Evolutionary conservation across 2,329 filamentous ascomycete genomes (phyloP).

Genomic region (Exophiala calicioides): DNA sequence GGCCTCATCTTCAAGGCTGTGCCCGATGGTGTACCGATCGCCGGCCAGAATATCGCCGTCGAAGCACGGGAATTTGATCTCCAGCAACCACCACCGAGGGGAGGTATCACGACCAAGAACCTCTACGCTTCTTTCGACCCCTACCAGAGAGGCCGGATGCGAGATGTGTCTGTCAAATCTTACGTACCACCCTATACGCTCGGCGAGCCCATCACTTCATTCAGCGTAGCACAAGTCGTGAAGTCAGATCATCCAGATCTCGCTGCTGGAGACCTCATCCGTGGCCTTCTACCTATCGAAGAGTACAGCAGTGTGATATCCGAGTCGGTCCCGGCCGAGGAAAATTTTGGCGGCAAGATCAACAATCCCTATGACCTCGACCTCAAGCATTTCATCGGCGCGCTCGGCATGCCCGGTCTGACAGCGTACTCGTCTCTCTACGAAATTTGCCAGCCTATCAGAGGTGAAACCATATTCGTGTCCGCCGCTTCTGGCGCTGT

Average conservation of each 20-base stretch:
- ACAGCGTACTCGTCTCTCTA: conserved; percentile 75
- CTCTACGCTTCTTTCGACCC: conserved; percentile 73
- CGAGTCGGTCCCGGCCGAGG: neutral
- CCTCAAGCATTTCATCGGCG: conserved; percentile 65
- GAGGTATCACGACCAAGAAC: conserved; percentile 65
- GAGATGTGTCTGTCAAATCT: conserved; percentile 62
- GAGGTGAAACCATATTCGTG: conserved; percentile 80
- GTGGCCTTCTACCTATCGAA: conserved; percentile 61
- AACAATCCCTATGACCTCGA: conserved; percentile 31
- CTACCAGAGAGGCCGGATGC: conserved; percentile 74
- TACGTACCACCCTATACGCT: conserved; percentile 66
- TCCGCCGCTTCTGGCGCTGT: conserved; percentile 79
- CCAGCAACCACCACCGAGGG: conserved; percentile 51
- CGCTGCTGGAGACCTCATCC: conserved; percentile 63
- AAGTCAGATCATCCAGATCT: conserved; percentile 68
- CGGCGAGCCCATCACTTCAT: conserved; percentile 64
- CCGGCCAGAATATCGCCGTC: conserved; percentile 69
- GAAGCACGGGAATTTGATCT: conserved; percentile 69
- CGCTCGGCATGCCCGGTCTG: conserved; percentile 75
- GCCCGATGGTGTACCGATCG: conserved; percentile 65
- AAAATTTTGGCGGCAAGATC: conserved; percentile 13
- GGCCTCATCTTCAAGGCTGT: conserved; percentile 70
- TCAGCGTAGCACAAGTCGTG: conserved; percentile 66
- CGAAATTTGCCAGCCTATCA: conserved; percentile 72
- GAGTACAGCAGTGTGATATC: conserved; percentile 59